These are phyloP conservation scores for Aspergillus glaucus DNA, from an alignment of 2,329 filamentous ascomycete genomes.

Conservation along the genomic window DNA sequence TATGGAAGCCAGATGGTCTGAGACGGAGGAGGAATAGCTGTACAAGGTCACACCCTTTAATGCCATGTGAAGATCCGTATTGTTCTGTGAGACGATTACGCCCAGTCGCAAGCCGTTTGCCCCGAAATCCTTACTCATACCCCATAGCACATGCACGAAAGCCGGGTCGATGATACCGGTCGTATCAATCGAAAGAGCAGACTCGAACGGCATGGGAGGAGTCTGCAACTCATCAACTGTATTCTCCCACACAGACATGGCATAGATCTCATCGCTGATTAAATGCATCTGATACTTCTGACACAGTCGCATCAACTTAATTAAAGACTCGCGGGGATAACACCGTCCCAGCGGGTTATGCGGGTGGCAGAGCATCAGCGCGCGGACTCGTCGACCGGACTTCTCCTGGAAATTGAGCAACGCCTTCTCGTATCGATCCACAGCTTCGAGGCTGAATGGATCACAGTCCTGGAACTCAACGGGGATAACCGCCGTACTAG, in stretches of 20 bases:
- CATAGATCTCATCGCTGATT: conserved; percentile 56
- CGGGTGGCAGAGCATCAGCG: conserved; percentile 47
- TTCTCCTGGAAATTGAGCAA: conserved; percentile 30
- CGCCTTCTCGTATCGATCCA: conserved; percentile 42
- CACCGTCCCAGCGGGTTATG: conserved; percentile 50
- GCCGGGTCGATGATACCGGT: conserved; percentile 42
- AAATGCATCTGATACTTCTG: conserved; percentile 47
- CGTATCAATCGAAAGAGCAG: conserved; percentile 41
- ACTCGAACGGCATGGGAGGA: conserved; percentile 37
- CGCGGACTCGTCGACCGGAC: conserved; percentile 39
- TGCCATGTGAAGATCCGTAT: conserved; percentile 33
- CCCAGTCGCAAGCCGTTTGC: conserved; percentile 52
- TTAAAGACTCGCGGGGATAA: conserved; percentile 37
- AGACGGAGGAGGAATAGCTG: conserved; percentile 42
- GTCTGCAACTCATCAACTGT: conserved; percentile 18
- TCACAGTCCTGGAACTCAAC: conserved; percentile 43
- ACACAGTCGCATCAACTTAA: conserved; percentile 45
- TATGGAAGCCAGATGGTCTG: conserved; percentile 32
- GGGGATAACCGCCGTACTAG: conserved; percentile 37
- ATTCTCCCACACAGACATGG: conserved; percentile 47
- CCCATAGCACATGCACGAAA: conserved; percentile 48
- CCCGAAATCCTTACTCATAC: conserved; percentile 49
- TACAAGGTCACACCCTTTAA: conserved; percentile 40
- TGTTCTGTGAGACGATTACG: conserved; percentile 45
- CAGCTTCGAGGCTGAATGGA: conserved; percentile 37